These are phyloP conservation scores for Aspergillus versicolor DNA, from an alignment of 2,329 filamentous ascomycete genomes.

Conservation along the genomic window DNA sequence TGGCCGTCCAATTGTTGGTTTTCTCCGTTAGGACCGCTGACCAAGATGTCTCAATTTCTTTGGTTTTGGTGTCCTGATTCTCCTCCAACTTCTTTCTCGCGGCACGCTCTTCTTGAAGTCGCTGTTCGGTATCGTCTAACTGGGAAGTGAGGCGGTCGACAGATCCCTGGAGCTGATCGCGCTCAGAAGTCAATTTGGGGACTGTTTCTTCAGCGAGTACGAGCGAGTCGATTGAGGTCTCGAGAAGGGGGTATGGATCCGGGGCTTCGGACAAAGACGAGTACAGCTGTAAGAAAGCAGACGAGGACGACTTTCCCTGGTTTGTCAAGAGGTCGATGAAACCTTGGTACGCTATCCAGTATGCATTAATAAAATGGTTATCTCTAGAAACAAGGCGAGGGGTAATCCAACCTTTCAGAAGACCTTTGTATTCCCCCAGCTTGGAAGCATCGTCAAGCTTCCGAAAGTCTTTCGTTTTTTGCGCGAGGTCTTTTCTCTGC, in stretches of 20 bases:
- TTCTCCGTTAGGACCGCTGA: constrained; percentile 87
- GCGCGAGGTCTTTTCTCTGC: constrained; percentile 94
- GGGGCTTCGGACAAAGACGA: constrained; percentile 92
- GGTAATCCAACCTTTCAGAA: constrained; percentile 70
- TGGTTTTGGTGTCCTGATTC: constrained; percentile 73
- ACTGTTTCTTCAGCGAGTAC: constrained; percentile 89
- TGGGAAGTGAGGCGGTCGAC: constrained; percentile 74
- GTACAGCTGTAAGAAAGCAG: constrained; percentile 89
- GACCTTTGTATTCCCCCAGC: constrained; percentile 79
- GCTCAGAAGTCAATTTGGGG: constrained; percentile 85
- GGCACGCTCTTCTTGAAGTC: constrained; percentile 73
- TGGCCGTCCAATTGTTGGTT: constrained; percentile 92
- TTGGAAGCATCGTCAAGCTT: constrained; percentile 90
- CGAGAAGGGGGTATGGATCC: constrained; percentile 92
- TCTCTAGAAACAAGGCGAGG: background rate
- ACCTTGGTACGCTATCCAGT: constrained; percentile 76
- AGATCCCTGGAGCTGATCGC: constrained; percentile 78
- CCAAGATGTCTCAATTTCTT: constrained; percentile 90
- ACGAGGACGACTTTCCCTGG: constrained; percentile 91
- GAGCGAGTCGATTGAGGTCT: constrained; percentile 93
- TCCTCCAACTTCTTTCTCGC: constrained; percentile 74
- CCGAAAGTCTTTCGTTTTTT: constrained; percentile 97
- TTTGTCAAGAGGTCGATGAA: constrained; percentile 97
- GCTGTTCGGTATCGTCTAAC: constrained; percentile 77
- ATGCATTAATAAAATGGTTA: constrained; percentile 10